Evolutionary conservation across 164 flowering plant species (phyloP).

Genomic region (Magnolia sinica): DNA sequence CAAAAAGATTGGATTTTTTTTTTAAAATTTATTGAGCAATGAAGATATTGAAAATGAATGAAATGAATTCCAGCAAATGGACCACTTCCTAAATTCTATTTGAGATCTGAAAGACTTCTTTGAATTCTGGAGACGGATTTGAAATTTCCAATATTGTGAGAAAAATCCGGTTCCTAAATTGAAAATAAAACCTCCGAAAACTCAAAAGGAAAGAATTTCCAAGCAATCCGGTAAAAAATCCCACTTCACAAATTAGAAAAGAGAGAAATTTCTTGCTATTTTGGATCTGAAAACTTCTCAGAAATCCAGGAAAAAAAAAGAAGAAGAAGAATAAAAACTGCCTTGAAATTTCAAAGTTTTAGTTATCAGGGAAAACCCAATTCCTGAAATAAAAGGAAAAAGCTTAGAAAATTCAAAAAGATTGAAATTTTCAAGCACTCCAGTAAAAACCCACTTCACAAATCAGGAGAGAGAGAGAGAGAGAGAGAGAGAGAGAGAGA

Average conservation of each 20-base stretch:
- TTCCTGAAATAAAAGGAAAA: neutral
- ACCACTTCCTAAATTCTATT: neutral
- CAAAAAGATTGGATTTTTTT: too few species aligned
- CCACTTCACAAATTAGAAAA: too few species aligned
- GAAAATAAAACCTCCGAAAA: too few species aligned
- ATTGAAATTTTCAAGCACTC: neutral
- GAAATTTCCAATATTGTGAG: neutral
- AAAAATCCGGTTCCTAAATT: neutral
- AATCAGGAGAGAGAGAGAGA: neutral
- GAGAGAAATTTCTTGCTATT: neutral
- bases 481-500: too few species aligned
- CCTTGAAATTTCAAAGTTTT: neutral
- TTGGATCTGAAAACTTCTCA: neutral
- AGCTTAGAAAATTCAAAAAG: neutral
- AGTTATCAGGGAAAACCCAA: neutral
- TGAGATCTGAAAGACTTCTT: neutral
- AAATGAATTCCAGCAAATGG: too few species aligned
- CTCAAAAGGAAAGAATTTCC: too few species aligned
- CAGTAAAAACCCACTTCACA: neutral
- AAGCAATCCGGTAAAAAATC: too few species aligned
- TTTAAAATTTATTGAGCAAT: too few species aligned
- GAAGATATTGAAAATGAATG: too few species aligned
- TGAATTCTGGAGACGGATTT: neutral
- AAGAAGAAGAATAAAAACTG: neutral
- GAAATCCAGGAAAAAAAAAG: too few species aligned